These are phyloP conservation scores for Gracilaria vermiculophylla DNA, from an alignment of 23 red algal genomes.

Conservation along the genomic window DNA sequence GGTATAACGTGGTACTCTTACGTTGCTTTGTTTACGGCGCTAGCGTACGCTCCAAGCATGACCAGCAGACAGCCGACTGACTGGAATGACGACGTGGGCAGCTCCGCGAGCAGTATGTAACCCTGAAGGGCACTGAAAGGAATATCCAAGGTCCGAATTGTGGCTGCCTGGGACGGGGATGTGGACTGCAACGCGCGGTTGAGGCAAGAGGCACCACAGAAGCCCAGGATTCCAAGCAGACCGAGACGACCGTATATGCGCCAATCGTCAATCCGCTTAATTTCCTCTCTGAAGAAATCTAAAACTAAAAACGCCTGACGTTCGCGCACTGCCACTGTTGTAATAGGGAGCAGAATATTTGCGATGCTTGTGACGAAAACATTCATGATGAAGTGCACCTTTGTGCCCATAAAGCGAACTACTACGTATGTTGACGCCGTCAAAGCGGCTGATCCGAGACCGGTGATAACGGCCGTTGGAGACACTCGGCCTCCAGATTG, in stretches of 20 bases:
- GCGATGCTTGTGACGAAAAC: conserved; percentile 25
- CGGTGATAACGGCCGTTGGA: neutral
- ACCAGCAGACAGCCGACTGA: neutral
- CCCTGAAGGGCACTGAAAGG: conserved; percentile 9
- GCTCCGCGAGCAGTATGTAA: conserved; percentile 35
- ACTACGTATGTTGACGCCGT: conserved; percentile 20
- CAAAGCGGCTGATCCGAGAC: neutral
- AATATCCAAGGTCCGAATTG: conserved; percentile 46
- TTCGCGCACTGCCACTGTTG: neutral
- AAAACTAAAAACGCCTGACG: neutral
- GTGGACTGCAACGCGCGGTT: conserved; percentile 22
- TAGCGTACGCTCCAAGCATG: neutral
- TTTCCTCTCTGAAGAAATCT: neutral
- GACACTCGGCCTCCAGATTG: neutral
- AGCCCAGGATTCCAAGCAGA: neutral
- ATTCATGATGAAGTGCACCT: conserved; percentile 27
- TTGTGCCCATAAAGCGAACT: conserved; percentile 9
- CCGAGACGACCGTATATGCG: neutral
- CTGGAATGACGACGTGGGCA: neutral
- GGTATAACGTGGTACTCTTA: neutral
- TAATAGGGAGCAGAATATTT: conserved; percentile 1
- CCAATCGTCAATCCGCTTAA: conserved; percentile 14
- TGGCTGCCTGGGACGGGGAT: neutral
- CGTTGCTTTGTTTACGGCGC: neutral
- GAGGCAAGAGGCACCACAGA: conserved; percentile 11